Conservation (phyloP, 73 alveolate species). For the Paramecium primaurelia region DNA sequence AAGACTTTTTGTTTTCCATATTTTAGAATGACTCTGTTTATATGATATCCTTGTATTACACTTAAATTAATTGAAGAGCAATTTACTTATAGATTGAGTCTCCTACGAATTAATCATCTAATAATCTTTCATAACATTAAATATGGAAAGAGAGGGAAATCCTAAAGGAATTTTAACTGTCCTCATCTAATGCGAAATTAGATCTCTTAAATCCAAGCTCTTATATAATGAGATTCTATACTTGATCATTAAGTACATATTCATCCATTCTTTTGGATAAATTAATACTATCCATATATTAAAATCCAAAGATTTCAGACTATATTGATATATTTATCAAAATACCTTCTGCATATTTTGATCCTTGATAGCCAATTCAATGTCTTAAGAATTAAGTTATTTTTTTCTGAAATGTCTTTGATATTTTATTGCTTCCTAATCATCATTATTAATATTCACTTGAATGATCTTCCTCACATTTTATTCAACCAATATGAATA, state of each 20-base stretch:
- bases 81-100: not conserved
- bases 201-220: not conserved
- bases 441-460: not conserved
- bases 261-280: not conserved
- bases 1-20: not conserved
- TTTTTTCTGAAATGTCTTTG: conserved; percentile 8
- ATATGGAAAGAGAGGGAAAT: not conserved
- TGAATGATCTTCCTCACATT: conserved; percentile 1
- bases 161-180: not conserved
- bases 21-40: not conserved
- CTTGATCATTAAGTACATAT: not conserved
- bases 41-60: not conserved
- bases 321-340: not conserved
- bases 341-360: not conserved
- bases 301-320: conserved; percentile 38
- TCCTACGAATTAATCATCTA: not conserved
- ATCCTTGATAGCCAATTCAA: conserved; percentile 7
- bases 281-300: conserved; percentile 33
- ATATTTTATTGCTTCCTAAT: conserved; percentile 25
- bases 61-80: not conserved
- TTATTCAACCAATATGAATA: conserved; percentile 1
- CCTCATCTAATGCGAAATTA: not conserved
- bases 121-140: not conserved
- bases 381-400: not conserved
- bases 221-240: not conserved